phyloP scores from a whole-genome alignment of 1,284 basidiomycete species.

The Cutaneotrichosporon dermatis region DNA sequence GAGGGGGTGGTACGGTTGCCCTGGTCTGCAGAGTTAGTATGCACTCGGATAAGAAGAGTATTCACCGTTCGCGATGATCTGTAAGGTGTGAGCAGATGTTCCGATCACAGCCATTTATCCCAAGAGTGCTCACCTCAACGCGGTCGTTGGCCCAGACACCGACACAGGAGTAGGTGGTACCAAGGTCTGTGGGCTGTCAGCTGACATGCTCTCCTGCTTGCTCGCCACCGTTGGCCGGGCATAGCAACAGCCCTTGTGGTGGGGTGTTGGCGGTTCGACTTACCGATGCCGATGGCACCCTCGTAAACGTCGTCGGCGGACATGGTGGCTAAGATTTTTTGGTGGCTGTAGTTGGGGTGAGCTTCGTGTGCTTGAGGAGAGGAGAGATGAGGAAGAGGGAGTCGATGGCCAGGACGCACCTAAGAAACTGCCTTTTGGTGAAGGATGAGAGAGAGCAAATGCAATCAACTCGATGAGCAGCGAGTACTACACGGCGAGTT shows the following conservation, averaged over 20 bases:
- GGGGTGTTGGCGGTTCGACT: constrained; percentile 18
- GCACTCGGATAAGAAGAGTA: constrained; percentile 3
- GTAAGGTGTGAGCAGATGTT: constrained; percentile 6
- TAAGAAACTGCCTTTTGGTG: constrained; percentile 23
- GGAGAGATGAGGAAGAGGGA: neutral
- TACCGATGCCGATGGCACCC: constrained; percentile 89
- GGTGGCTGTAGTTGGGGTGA: constrained; percentile 7
- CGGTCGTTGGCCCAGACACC: constrained; percentile 99
- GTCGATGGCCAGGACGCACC: constrained; percentile 7
- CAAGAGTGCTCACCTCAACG: constrained; percentile 56
- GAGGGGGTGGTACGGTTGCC: constrained; percentile 99
- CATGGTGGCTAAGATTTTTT: constrained; percentile 54
- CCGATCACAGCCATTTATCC: neutral
- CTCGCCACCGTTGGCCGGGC: neutral
- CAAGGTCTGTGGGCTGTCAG: constrained; percentile 42
- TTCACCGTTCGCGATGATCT: constrained; percentile 87
- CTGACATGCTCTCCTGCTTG: neutral
- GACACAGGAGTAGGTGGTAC: constrained; percentile 61
- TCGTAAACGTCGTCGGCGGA: constrained; percentile 88
- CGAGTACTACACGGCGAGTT: too few species aligned
- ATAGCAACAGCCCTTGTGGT: neutral
- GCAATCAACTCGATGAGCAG: neutral
- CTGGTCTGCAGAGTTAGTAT: constrained; percentile 58
- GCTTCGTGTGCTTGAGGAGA: neutral
- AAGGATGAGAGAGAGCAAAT: constrained; percentile 13